phyloP scores from a whole-genome alignment of 805 yeast species.

The Ascoidea rubescens region DNA sequence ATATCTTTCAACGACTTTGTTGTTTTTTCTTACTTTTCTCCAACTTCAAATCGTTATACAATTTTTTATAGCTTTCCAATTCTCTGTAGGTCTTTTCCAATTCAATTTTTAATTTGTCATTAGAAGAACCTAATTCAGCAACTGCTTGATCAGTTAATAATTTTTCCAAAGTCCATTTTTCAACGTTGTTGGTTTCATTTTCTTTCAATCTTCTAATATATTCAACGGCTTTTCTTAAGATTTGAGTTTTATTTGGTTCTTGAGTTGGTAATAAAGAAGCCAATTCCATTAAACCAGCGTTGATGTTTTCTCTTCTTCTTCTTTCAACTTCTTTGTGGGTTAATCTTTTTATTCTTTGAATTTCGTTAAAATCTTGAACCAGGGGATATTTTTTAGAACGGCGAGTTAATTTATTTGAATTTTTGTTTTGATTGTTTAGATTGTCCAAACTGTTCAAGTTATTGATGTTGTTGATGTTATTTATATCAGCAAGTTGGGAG shows the following conservation, averaged over 20 bases:
- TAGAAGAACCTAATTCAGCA: constrained; percentile 68
- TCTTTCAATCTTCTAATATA: constrained; percentile 82
- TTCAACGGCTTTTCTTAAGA: constrained; percentile 78
- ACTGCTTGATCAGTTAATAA: constrained; percentile 84
- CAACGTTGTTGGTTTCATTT: constrained; percentile 77
- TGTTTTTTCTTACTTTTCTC: constrained; percentile 9
- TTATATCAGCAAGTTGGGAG: too few species aligned
- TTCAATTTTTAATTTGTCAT: constrained; percentile 79
- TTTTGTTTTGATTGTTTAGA: background rate
- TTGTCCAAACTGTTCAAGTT: too few species aligned
- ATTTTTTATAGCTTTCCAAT: constrained; percentile 66
- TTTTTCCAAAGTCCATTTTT: constrained; percentile 92
- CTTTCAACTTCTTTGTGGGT: constrained; percentile 95
- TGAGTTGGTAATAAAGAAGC: constrained; percentile 68
- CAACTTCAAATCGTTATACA: background rate
- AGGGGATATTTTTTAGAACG: background rate
- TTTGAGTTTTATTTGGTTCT: constrained; percentile 84
- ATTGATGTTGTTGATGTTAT: too few species aligned
- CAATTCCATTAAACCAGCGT: constrained; percentile 71
- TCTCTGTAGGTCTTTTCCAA: constrained; percentile 87
- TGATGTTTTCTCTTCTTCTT: constrained; percentile 80
- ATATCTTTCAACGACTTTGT: too few species aligned
- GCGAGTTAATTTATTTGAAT: background rate
- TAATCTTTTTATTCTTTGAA: constrained; percentile 72
- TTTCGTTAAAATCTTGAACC: constrained; percentile 36